phyloP scores from a whole-genome alignment of 768 basidiomycete species.

The Polyporus arcularius region DNA sequence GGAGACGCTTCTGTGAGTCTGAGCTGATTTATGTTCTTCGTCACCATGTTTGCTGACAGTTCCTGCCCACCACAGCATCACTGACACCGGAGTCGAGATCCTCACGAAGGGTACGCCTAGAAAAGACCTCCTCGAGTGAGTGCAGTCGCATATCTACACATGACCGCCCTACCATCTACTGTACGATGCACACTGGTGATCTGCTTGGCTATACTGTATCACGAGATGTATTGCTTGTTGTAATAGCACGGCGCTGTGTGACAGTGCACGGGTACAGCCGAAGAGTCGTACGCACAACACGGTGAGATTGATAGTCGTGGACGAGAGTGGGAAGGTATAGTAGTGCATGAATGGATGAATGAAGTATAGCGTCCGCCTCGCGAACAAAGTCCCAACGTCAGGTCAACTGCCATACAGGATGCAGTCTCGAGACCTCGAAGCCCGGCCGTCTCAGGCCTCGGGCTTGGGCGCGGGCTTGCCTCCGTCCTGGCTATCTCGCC shows the following conservation, averaged over 20 bases:
- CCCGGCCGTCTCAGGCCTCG: background rate
- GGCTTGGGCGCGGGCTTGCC: background rate
- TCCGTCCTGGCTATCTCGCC: background rate
- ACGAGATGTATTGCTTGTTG: background rate
- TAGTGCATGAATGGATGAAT: background rate
- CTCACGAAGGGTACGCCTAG: constrained; percentile 61
- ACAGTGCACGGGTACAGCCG: no score
- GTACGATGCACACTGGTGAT: background rate
- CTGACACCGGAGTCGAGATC: constrained; percentile 87
- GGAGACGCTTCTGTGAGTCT: constrained; percentile 87
- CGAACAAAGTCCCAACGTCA: no score
- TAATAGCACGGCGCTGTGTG: no score
- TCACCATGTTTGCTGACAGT: constrained; percentile 18
- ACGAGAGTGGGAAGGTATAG: background rate
- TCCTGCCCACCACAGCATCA: constrained; percentile 57
- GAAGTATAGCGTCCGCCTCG: background rate
- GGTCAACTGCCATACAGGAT: no score
- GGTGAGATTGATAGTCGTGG: background rate
- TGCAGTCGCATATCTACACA: background rate
- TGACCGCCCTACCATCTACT: no score
- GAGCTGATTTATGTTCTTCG: background rate
- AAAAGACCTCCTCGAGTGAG: constrained; percentile 25
- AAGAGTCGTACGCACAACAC: no score
- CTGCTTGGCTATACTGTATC: background rate
- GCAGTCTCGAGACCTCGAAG: no score